Evolutionary conservation across 1,284 basidiomycete genomes (phyloP).

Genomic region (Inonotus obliquus): DNA sequence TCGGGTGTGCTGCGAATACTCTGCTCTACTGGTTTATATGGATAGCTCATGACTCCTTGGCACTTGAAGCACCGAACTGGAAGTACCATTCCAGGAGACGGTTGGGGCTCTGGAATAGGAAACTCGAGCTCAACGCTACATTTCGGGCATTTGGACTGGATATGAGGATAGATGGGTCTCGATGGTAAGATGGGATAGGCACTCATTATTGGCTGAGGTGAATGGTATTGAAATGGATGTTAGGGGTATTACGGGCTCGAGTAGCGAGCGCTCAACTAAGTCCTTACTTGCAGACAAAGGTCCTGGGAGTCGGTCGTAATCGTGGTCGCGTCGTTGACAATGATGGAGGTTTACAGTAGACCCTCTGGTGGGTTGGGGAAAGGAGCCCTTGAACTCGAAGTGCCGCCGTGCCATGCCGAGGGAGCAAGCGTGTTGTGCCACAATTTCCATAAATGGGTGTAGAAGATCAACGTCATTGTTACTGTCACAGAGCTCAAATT

Average conservation of each 20-base stretch:
- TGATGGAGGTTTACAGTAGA: background rate
- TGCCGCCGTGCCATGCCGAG: background rate
- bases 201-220: background rate
- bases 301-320: no score
- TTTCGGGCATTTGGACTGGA: constrained; percentile 54
- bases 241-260: background rate
- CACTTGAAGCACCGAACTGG: constrained; percentile 71
- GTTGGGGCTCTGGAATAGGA: constrained; percentile 59
- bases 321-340: background rate
- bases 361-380: background rate
- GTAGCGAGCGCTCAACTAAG: no score
- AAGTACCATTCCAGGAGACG: constrained; percentile 60
- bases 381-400: background rate
- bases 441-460: background rate
- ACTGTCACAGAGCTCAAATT: background rate
- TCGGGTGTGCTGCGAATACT: constrained; percentile 18
- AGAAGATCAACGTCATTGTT: background rate
- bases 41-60: constrained; percentile 50
- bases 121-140: constrained; percentile 73
- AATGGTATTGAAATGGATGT: background rate
- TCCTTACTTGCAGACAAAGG: no score
- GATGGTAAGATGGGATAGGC: constrained; percentile 44
- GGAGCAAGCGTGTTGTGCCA: background rate
- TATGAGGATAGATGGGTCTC: constrained; percentile 57
- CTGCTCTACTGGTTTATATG: constrained; percentile 57